Evolutionary conservation across 306 rosid genomes (phyloP), one percentile per base, ranked within the genome.

Genomic region (Rubus parviflorus): DNA sequence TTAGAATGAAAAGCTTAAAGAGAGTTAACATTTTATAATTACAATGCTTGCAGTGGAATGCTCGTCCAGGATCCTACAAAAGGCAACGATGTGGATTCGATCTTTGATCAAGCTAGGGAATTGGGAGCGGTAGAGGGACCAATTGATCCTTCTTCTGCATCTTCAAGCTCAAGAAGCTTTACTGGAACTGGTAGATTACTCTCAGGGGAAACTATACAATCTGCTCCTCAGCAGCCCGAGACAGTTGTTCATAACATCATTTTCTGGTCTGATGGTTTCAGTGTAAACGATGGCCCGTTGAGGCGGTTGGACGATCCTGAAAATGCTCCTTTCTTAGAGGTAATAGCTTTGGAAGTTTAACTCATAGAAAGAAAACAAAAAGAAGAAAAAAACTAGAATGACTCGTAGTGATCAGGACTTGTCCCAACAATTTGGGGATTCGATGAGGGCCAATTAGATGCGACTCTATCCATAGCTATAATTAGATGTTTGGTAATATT

Each of bases 261-360:
- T 68, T 95, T 95, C 80, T 95, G 97, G 99, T 82, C 89, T 76
- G 84, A 95, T 61, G 99, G 99, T 23, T 95, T 95, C 81, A 88
- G 94, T 3, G 91, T 95, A 64, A 86, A 92, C 77, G 99, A 90
- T 69, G 97, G 99, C 41, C 97, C 96, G 77, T 81, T 95, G 90
- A 90, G 99, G 89, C 90, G 91, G 40, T 76, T 95, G 96, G 99
- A 95, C 6, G 97, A 95, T 86, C 99, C 99, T 76, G 93, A 91
- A 85, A 95, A 95, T 82, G 96, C 97, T 20, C 45, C 93, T 45
- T 92, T 92, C 87, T 80, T 95, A 74, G 99, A 95, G 96, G 99
- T 92, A 83, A 78, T 54, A 43, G 60, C 49, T 48, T 53, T 76
- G 46, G 16, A 46, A 62, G 30, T 38, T 79, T 49, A 65, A 40